A percentile compares a stretch with the other conserved stretches of the same genome.
Conservation (phyloP, 1,284 basidiomycete species). For the Golubevia pallescens region DNA sequence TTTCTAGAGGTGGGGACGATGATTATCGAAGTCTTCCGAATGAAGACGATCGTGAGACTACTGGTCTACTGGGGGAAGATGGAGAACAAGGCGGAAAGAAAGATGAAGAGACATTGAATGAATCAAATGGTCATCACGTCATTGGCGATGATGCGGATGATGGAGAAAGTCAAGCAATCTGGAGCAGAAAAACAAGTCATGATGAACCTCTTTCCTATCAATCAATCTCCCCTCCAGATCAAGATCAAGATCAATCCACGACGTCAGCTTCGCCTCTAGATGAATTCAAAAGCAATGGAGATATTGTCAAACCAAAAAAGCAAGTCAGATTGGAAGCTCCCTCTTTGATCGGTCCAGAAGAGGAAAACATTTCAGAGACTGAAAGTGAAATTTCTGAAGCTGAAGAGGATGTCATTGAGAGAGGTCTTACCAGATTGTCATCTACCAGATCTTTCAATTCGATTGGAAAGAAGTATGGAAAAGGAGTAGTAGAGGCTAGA, state of each 20-base stretch:
- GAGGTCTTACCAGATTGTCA: slow-evolving; percentile 28
- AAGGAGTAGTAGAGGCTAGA: background rate
- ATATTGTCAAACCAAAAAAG: background rate
- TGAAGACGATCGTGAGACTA: too few species aligned
- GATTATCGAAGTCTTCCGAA: too few species aligned
- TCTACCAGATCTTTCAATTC: slow-evolving; percentile 11
- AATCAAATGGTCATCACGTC: too few species aligned
- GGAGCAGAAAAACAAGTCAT: slow-evolving; percentile 10
- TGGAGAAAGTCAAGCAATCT: slow-evolving; percentile 19
- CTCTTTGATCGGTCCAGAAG: background rate
- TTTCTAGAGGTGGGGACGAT: background rate
- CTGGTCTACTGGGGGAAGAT: slow-evolving; percentile 3
- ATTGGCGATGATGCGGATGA: slow-evolving; percentile 17
- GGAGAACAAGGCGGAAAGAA: background rate
- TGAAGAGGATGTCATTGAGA: slow-evolving; percentile 30
- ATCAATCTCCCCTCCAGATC: slow-evolving; percentile 20
- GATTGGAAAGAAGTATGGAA: background rate
- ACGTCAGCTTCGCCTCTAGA: slow-evolving; percentile 19
- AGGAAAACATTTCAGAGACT: slow-evolving; percentile 22
- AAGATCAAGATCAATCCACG: background rate
- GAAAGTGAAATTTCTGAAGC: slow-evolving; percentile 39
- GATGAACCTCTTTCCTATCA: slow-evolving; percentile 6
- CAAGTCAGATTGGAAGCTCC: background rate
- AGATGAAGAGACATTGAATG: slow-evolving; percentile 1
- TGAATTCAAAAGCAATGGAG: slow-evolving; percentile 10